Percentiles rank a stretch among this genome's conserved stretches.
Conservation (phyloP, 78 protist genomes). For the Tieghemostelium lacteum region DNA sequence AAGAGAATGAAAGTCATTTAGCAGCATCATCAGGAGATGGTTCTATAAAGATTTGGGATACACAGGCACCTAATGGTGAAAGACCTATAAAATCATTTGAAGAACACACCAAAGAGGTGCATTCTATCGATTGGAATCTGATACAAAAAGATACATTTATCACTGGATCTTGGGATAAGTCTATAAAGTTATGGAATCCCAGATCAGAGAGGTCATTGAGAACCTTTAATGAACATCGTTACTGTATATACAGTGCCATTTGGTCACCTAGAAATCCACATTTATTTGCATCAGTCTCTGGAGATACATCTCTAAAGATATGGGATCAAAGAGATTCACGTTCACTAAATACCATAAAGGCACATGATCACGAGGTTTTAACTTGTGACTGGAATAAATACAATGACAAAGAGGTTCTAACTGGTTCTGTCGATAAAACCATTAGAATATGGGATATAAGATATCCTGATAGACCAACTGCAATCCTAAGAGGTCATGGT, state of each 20-base stretch:
- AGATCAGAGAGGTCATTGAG: constrained; percentile 34
- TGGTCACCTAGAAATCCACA: constrained; percentile 83
- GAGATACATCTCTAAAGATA: constrained; percentile 83
- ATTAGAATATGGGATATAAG: constrained; percentile 89
- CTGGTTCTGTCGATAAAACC: constrained; percentile 85
- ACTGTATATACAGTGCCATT: constrained; percentile 86
- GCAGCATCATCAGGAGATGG: constrained; percentile 89
- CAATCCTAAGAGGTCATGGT: constrained; percentile 78
- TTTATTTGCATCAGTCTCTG: constrained; percentile 85
- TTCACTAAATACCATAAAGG: constrained; percentile 65
- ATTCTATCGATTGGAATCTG: constrained; percentile 85
- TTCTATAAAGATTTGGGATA: constrained; percentile 86
- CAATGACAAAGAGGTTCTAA: constrained; percentile 72
- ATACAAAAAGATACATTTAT: constrained; percentile 58
- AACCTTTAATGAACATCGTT: constrained; percentile 84
- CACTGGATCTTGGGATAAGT: constrained; percentile 86
- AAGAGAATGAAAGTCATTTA: constrained; percentile 80
- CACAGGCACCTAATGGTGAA: constrained; percentile 40
- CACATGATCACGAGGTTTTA: constrained; percentile 86
- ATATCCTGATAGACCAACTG: constrained; percentile 52
- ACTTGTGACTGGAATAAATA: constrained; percentile 92
- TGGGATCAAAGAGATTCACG: constrained; percentile 82
- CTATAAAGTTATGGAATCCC: constrained; percentile 85
- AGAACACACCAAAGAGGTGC: constrained; percentile 88
- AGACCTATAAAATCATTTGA: constrained; percentile 49